phyloP scores from a whole-genome alignment of 2,329 filamentous ascomycete species.

The Colletotrichum zoysiae region DNA sequence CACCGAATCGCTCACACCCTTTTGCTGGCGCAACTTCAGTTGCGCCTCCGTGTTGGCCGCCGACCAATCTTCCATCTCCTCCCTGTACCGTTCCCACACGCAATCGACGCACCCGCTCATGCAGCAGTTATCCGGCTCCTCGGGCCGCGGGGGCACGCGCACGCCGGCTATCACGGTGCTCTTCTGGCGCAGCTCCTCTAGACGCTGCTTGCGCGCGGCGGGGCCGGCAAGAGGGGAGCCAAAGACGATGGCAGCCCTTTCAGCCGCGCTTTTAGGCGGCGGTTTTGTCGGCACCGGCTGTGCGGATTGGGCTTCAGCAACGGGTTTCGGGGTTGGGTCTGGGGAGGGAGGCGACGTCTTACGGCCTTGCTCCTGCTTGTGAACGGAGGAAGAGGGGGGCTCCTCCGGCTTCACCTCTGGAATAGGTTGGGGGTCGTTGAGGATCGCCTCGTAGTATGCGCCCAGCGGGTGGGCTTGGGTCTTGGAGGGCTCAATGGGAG shows the following conservation, averaged over 20 bases:
- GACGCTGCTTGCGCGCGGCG: constrained; percentile 72
- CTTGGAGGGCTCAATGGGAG: constrained; percentile 46
- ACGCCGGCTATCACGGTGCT: constrained; percentile 81
- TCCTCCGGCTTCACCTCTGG: constrained; percentile 58
- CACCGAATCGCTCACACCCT: constrained; percentile 49
- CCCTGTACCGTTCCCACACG: constrained; percentile 92
- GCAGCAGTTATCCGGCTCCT: constrained; percentile 97
- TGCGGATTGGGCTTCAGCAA: constrained; percentile 42
- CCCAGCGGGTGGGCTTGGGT: constrained; percentile 64
- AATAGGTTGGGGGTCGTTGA: constrained; percentile 60
- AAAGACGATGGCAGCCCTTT: constrained; percentile 79
- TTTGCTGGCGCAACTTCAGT: constrained; percentile 57
- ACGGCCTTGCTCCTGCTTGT: constrained; percentile 44
- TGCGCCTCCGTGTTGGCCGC: constrained; percentile 74
- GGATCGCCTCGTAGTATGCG: constrained; percentile 70
- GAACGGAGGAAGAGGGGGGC: constrained; percentile 56
- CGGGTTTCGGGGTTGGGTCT: constrained; percentile 37
- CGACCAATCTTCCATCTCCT: constrained; percentile 93
- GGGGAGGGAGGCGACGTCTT: constrained; percentile 43
- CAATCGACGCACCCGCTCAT: constrained; percentile 99
- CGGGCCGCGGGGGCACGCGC: constrained; percentile 83
- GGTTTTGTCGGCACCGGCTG: constrained; percentile 49
- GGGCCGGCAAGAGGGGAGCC: constrained; percentile 83
- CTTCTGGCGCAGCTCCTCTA: constrained; percentile 68
- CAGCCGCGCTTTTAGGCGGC: constrained; percentile 62